Conservation (phyloP, 768 basidiomycete genomes). For the Xerocomellus dryophilus region DNA sequence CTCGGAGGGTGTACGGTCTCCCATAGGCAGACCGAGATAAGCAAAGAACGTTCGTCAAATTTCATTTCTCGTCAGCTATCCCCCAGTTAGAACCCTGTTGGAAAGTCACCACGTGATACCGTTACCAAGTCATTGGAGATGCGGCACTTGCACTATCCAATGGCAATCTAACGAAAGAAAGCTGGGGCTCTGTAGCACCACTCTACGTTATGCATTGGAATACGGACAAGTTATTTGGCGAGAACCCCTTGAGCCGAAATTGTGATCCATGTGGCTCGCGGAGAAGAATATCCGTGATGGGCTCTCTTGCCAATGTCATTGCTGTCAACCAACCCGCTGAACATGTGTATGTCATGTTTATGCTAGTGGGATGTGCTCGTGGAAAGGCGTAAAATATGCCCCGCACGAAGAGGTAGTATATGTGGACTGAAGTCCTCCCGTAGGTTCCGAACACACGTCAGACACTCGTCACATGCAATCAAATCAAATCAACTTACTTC, state of each 20-base stretch:
- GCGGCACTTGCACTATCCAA: not conserved
- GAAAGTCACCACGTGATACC: not conserved
- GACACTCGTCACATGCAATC: not conserved
- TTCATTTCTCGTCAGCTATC: no score
- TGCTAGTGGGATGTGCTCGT: slow-evolving; percentile 7
- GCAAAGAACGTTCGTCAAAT: no score
- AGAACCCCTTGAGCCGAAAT: no score
- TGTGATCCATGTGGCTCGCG: not conserved
- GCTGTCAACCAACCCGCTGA: not conserved
- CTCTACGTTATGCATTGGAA: slow-evolving; percentile 9
- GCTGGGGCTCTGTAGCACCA: not conserved
- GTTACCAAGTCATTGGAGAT: not conserved
- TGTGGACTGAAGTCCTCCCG: not conserved
- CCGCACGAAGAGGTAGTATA: not conserved
- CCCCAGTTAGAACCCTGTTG: no score
- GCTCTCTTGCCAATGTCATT: not conserved
- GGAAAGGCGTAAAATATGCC: slow-evolving; percentile 4
- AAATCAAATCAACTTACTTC: not conserved
- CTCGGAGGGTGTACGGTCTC: not conserved
- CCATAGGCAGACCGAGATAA: not conserved
- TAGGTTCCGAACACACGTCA: not conserved
- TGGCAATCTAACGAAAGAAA: not conserved
- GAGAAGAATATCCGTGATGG: not conserved
- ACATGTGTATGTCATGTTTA: not conserved
- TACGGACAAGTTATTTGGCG: slow-evolving; percentile 1